Base-by-base conservation (phyloP, 306 rosid species). In the Astragalus membranaceus region DNA sequence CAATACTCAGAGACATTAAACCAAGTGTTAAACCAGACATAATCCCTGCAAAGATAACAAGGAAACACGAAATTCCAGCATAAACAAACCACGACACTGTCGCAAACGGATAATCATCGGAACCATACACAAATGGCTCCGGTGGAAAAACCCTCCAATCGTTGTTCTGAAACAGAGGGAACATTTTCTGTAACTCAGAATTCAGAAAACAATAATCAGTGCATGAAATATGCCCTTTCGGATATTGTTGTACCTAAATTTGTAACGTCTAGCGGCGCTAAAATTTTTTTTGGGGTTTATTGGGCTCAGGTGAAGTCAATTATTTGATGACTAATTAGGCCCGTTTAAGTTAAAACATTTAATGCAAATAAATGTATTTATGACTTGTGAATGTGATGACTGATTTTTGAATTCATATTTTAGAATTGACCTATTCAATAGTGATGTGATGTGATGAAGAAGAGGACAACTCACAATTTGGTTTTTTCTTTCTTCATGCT, bases 1-100 rank as follows among this genome's bases (percentile, higher is more conserved):
- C 92, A 67, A 80, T 85, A 26, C 85, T 79, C 49, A 89, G 79
- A 14, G 98, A 86, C 98, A 89, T 92, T 30, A 92, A 49, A 0
- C 98, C 98, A 7, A 92, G 83, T 7, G 98, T 92, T 30, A 92
- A 92, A 23, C 98, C 96, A 8, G 98, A 92, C 98, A 92, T 92
- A 29, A 92, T 92, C 3, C 98, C 98, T 5, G 98, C 98, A 73
- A 92, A 89, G 44, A 86, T 60, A 32, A 92, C 95, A 4, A 92
- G 95, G 0, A 70, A 6, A 36, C 73, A 70, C 0, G 86, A 78
- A 48, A 61, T 67, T 69, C 96, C 96, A 4, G 81, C 88, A 71
- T 86, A 92, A 39, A 86, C 16, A 61, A 86, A 92, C 96, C 96
- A 92, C 82, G 76, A 88, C 0, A 72, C 55, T 0, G 90, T 84